These are phyloP conservation scores for Skeletonema menzelii DNA, from an alignment of 108 stramenopile species.

Conservation along the genomic window DNA sequence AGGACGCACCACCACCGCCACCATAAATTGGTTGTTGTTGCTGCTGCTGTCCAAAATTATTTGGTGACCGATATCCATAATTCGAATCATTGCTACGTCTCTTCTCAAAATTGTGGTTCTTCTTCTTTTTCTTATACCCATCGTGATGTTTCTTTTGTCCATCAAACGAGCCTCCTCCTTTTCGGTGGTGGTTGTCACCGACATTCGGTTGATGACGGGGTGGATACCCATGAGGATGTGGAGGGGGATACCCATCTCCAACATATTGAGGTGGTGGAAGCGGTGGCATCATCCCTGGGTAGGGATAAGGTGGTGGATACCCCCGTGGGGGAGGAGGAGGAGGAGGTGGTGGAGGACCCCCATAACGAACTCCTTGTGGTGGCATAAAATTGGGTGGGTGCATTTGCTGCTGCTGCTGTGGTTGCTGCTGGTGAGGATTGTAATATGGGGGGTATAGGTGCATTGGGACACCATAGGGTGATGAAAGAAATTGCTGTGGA, in stretches of 20 bases:
- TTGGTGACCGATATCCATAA: not conserved
- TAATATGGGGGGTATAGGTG: slow-evolving; percentile 39
- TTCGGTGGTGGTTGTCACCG: not conserved
- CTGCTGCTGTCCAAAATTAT: slow-evolving; percentile 6
- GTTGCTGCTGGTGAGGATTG: slow-evolving; percentile 39
- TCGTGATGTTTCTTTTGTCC: not conserved
- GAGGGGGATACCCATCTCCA: slow-evolving; percentile 3
- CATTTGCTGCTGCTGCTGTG: slow-evolving; percentile 33
- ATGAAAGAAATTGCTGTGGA: not conserved
- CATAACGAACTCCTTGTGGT: slow-evolving; percentile 26
- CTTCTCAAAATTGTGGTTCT: not conserved
- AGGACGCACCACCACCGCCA: not conserved
- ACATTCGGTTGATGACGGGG: not conserved
- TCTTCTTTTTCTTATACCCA: not conserved
- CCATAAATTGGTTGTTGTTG: not conserved
- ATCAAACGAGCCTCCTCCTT: not conserved
- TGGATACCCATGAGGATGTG: slow-evolving; percentile 1
- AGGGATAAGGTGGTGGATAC: slow-evolving; percentile 1
- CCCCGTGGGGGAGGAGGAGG: slow-evolving; percentile 44
- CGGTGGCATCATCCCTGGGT: slow-evolving; percentile 1
- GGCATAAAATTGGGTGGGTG: slow-evolving; percentile 21
- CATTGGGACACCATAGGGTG: slow-evolving; percentile 1
- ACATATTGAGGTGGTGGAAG: not conserved
- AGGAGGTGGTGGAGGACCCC: slow-evolving; percentile 16
- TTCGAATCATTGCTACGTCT: not conserved